A percentile compares a stretch with the other conserved stretches of the same genome.
These are phyloP conservation scores for Penicillium simplicissimum DNA, from an alignment of 495 filamentous ascomycete genomes.

Conservation along the genomic window DNA sequence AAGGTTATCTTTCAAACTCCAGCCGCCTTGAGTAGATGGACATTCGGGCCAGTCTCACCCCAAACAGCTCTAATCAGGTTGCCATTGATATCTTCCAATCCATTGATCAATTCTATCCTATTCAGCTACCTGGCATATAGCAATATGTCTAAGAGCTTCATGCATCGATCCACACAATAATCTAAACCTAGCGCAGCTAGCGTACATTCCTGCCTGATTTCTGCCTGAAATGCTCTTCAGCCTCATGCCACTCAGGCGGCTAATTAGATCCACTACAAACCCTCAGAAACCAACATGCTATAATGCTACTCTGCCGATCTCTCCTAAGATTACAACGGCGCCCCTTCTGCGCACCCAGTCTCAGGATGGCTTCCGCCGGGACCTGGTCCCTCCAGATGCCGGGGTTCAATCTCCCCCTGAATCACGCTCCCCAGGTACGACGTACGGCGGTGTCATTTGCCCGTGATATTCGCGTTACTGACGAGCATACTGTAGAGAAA, in stretches of 20 bases:
- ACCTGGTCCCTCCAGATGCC: slow-evolving; percentile 13
- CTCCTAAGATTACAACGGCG: neutral
- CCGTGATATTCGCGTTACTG: neutral
- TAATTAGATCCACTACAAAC: neutral
- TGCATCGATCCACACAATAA: neutral
- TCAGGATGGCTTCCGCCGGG: neutral
- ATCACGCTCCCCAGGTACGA: neutral
- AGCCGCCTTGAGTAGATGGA: too few species aligned
- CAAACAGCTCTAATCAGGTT: neutral
- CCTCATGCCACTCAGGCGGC: neutral
- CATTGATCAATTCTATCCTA: neutral
- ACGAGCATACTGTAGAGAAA: neutral
- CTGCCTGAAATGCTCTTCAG: neutral
- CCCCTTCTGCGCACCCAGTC: neutral
- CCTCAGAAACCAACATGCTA: neutral
- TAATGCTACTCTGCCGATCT: slow-evolving; percentile 1
- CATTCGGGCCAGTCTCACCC: neutral
- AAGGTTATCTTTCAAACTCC: neutral
- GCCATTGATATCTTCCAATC: neutral
- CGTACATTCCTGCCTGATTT: neutral
- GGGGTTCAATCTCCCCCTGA: slow-evolving; percentile 15
- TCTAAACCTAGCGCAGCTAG: neutral
- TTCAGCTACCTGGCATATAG: neutral
- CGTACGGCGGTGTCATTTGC: neutral
- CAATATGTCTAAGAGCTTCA: neutral